Evolutionary conservation across 75 land plant genomes (phyloP).

Genomic region (Picea sitchensis): DNA sequence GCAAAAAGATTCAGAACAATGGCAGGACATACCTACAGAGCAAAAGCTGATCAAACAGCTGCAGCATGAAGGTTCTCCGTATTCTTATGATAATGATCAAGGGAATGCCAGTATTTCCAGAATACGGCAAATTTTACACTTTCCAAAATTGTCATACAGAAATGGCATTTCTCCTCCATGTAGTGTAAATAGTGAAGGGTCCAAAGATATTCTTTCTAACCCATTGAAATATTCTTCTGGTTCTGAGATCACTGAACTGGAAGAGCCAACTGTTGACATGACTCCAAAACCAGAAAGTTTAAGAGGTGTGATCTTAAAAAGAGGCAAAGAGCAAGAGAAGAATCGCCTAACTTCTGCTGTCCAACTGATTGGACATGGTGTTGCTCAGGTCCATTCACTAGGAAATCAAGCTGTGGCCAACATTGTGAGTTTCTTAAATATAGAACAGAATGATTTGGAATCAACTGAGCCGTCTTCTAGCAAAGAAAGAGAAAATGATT

Average conservation of each 20-base stretch:
- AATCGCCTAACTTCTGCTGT: constrained; percentile 66
- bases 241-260: constrained; percentile 59
- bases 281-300: constrained; percentile 1
- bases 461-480: constrained; percentile 41
- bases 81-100: neutral
- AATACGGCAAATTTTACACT: constrained; percentile 19
- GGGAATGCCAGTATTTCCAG: neutral
- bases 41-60: neutral
- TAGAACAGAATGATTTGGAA: constrained; percentile 63
- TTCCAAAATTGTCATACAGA: neutral
- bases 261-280: constrained; percentile 7
- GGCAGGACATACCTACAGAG: neutral
- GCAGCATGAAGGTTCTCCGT: neutral
- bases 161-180: neutral
- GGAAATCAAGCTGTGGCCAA: constrained; percentile 92
- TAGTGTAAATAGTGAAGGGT: constrained; percentile 12
- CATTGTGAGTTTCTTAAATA: constrained; percentile 75
- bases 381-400: constrained; percentile 86
- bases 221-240: constrained; percentile 8
- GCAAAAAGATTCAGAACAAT: constrained; percentile 3
- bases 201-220: constrained; percentile 15
- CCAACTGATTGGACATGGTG: constrained; percentile 85
- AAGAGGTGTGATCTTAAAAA: constrained; percentile 4
- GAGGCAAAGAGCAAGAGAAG: constrained; percentile 24
- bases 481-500: constrained; percentile 52